phyloP scores from a whole-genome alignment of 176 grass and related monocot genomes.

The Areca catechu region DNA sequence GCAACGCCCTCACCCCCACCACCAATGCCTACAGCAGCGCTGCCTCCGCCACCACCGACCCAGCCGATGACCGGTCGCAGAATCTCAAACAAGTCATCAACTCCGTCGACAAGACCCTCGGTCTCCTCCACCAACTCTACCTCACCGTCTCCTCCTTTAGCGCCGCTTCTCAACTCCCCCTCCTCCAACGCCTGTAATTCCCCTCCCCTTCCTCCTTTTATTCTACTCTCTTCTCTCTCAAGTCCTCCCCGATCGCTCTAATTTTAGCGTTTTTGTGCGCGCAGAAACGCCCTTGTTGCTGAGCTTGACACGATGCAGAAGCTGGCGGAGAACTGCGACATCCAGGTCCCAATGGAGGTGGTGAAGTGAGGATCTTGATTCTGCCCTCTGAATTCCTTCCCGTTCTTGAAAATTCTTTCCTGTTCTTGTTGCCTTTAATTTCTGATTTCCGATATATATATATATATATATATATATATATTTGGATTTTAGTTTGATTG shows the following conservation, averaged over 20 bases:
- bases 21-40: neutral
- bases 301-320: slow-evolving; percentile 97
- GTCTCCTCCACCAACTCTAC: slow-evolving; percentile 87
- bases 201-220: neutral
- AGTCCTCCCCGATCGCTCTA: neutral
- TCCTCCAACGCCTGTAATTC: slow-evolving; percentile 74
- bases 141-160: slow-evolving; percentile 91
- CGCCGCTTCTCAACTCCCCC: slow-evolving; percentile 66
- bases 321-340: slow-evolving; percentile 68
- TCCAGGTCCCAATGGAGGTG: slow-evolving; percentile 94
- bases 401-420: neutral
- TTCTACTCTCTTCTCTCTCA: neutral
- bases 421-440: too few species aligned
- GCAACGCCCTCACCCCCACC: neutral
- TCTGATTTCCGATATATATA: too few species aligned
- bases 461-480: too few species aligned
- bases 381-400: neutral
- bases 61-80: slow-evolving; percentile 51
- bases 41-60: neutral
- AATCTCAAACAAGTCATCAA: slow-evolving; percentile 62
- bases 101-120: slow-evolving; percentile 89
- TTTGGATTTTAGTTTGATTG: slow-evolving; percentile 57
- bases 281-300: slow-evolving; percentile 67
- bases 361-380: slow-evolving; percentile 49
- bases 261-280: slow-evolving; percentile 1